Percentiles rank a stretch among this genome's conserved stretches.
Conservation (phyloP, 306 rosid genomes). For the Malus sylvestris region DNA sequence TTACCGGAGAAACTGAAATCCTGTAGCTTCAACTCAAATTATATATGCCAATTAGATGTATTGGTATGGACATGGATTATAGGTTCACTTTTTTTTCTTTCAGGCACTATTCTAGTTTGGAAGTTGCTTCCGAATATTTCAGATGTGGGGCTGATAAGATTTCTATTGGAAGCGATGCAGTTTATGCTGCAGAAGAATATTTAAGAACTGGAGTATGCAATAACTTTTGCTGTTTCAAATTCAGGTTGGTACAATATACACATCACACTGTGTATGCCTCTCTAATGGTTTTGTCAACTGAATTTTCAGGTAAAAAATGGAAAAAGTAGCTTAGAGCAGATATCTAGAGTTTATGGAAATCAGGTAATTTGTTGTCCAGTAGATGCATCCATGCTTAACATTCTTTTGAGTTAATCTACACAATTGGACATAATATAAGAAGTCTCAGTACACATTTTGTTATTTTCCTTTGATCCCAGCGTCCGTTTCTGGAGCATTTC, state of each 20-base stretch:
- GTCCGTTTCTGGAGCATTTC: background rate
- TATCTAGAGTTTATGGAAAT: constrained; percentile 90
- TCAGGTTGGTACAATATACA: background rate
- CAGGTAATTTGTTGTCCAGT: constrained; percentile 46
- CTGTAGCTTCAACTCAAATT: background rate
- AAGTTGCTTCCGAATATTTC: constrained; percentile 96
- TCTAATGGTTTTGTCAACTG: constrained; percentile 21
- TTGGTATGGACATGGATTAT: background rate
- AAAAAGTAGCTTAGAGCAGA: constrained; percentile 91
- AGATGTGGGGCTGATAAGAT: constrained; percentile 99
- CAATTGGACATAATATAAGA: background rate
- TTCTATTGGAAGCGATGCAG: constrained; percentile 96
- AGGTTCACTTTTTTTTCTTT: background rate
- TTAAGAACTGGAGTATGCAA: constrained; percentile 71
- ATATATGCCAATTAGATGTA: background rate
- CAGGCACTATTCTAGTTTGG: constrained; percentile 94
- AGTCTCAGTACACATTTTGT: background rate
- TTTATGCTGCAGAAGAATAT: constrained; percentile 93
- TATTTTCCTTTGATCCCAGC: background rate
- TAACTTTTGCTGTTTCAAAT: constrained; percentile 6
- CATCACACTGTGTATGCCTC: constrained; percentile 8
- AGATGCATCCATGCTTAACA: constrained; percentile 1
- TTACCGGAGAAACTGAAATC: background rate
- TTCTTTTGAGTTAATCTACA: background rate
- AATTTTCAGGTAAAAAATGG: constrained; percentile 66